phyloP scores from a whole-genome alignment of 352 stramenopile species.

The Phytophthora capsici region DNA sequence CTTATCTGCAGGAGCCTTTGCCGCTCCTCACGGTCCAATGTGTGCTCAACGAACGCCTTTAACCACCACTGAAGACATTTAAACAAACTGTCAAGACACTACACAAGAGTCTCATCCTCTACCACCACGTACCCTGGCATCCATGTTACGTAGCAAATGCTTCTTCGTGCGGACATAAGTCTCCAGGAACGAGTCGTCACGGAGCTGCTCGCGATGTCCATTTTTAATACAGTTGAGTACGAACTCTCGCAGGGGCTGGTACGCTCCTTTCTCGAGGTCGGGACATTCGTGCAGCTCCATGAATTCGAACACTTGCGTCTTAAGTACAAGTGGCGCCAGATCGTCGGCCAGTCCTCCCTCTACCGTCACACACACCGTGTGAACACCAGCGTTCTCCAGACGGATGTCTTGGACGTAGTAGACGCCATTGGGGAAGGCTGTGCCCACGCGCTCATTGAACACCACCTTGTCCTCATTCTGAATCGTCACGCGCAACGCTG shows the following conservation, averaged over 20 bases:
- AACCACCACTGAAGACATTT: constrained; percentile 67
- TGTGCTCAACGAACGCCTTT: constrained; percentile 73
- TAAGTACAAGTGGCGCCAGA: constrained; percentile 62
- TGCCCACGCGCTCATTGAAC: constrained; percentile 62
- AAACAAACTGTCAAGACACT: constrained; percentile 7
- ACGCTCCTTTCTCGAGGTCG: constrained; percentile 53
- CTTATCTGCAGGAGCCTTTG: constrained; percentile 55
- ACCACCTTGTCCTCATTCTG: constrained; percentile 82
- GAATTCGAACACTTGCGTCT: constrained; percentile 80
- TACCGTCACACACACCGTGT: constrained; percentile 69
- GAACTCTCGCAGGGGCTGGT: constrained; percentile 67
- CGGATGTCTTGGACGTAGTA: constrained; percentile 85
- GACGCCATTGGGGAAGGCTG: constrained; percentile 74
- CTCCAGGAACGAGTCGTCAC: constrained; percentile 68
- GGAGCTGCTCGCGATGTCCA: constrained; percentile 53
- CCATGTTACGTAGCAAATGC: constrained; percentile 68
- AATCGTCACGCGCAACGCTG: constrained; percentile 73
- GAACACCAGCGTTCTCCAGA: constrained; percentile 59
- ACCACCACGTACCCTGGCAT: constrained; percentile 59
- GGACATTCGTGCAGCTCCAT: constrained; percentile 79
- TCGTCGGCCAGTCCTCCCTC: constrained; percentile 59
- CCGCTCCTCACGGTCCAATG: constrained; percentile 64
- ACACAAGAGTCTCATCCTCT: neutral
- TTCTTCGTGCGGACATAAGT: constrained; percentile 61
- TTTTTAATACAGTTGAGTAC: constrained; percentile 52